Evolutionary conservation across 2,329 filamentous ascomycete genomes (phyloP), one percentile per base, ranked within the genome.

Genomic region (Didymosphaeria variabile): DNA sequence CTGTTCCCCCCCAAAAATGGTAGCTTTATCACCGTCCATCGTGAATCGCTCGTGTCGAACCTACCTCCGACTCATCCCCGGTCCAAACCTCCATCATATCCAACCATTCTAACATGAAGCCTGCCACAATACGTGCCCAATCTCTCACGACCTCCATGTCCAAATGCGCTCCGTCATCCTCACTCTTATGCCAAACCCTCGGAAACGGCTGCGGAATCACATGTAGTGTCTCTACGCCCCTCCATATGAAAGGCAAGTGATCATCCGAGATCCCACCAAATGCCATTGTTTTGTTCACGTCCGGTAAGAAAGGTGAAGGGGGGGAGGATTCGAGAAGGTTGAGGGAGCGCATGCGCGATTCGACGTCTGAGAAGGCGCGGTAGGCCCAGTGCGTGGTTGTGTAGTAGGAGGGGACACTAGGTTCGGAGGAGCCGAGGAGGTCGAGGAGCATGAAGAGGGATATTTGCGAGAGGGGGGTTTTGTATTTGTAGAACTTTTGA

Each of bases 311-410:
- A 80, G 52, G 82, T 72, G 51, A 1, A 77, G 64, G 26, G 73
- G 75, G 76, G 89, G 92, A 21, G 83, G 80, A 1, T 73, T 91
- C 89, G 63, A 94, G 86, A 36, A 90, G 79, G 0, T 82, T 82
- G 0, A 94, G 81, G 10, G 83, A 79, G 36, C 93, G 88, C 75
- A 97, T 83, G 29, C 93, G 89, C 54, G 82, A 79, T 79, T 98
- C 94, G 17, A 96, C 80, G 2, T 81, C 79, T 0, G 92, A 90
- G 83, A 98, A 87, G 61, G 86, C 85, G 67, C 87, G 83, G 77
- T 98, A 98, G 0, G 94, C 93, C 94, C 94, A 97, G 76, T 98
- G 94, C 0, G 94, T 97, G 1, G 90, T 91, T 61, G 89, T 85
- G 76, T 96, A 97, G 80, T 94, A 97, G 0, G 92, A 96, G 1